phyloP scores from a whole-genome alignment of 306 rosid species.

The Glycine tomentella region DNA sequence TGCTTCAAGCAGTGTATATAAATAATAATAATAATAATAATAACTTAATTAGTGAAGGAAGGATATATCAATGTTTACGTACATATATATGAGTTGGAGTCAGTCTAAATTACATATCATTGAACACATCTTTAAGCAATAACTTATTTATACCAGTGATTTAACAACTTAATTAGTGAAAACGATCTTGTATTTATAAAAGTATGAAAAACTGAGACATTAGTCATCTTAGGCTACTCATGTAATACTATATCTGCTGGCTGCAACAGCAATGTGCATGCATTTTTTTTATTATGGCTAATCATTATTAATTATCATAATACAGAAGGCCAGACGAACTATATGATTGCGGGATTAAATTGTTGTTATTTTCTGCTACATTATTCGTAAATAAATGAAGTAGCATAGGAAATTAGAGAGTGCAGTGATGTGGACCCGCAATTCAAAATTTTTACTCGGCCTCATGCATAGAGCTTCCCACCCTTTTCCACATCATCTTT shows the following conservation, averaged over 20 bases:
- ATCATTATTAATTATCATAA: not conserved
- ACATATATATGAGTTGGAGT: not conserved
- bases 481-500: constrained; percentile 68
- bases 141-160: not conserved
- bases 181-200: not conserved
- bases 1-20: not conserved
- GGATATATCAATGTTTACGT: not conserved
- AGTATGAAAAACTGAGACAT: constrained; percentile 51
- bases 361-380: constrained; percentile 32
- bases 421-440: constrained; percentile 49
- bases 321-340: not conserved
- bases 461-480: constrained; percentile 30
- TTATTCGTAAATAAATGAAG: constrained; percentile 34
- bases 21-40: not conserved
- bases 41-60: no score
- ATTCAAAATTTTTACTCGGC: constrained; percentile 45
- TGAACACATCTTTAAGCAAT: not conserved
- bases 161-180: not conserved
- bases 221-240: constrained; percentile 37
- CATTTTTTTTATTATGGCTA: constrained; percentile 21
- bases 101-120: not conserved
- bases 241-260: not conserved
- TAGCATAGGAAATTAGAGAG: constrained; percentile 39
- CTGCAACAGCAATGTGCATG: constrained; percentile 18
- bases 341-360: constrained; percentile 24